phyloP scores from a whole-genome alignment of 176 grass and related monocot genomes.

The Paspalum vaginatum region DNA sequence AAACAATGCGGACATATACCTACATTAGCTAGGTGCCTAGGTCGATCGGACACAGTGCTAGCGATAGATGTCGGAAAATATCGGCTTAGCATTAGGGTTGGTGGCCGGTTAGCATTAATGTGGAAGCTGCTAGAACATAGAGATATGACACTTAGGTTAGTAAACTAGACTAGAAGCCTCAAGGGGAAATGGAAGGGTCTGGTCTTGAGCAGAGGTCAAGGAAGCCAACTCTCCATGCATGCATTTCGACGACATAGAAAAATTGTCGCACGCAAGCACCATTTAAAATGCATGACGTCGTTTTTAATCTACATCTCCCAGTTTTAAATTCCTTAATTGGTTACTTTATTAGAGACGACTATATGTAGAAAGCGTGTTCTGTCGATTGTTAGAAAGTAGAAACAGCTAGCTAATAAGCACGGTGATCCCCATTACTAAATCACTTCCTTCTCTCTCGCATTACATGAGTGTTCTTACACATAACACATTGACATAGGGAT shows the following conservation, averaged over 20 bases:
- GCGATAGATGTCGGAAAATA: conserved; percentile 24
- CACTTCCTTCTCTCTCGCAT: no score
- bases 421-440: no score
- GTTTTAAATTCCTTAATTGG: background rate
- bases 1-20: background rate
- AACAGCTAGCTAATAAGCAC: no score
- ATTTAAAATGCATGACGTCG: background rate
- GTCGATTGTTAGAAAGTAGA: background rate
- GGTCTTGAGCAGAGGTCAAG: background rate
- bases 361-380: background rate
- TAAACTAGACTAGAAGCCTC: background rate
- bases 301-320: background rate
- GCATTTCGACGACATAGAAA: no score
- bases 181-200: background rate
- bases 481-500: no score
- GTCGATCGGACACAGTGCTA: background rate
- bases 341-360: background rate
- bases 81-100: background rate
- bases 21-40: background rate
- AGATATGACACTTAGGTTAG: background rate
- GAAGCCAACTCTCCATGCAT: conserved; percentile 8
- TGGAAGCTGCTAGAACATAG: conserved; percentile 6
- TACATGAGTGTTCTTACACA: no score
- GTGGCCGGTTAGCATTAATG: background rate
- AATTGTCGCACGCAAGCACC: no score